Evolutionary conservation across 2,329 filamentous ascomycete genomes (phyloP), one percentile per base, ranked within the genome.

Genomic region (Xylaria sp.): DNA sequence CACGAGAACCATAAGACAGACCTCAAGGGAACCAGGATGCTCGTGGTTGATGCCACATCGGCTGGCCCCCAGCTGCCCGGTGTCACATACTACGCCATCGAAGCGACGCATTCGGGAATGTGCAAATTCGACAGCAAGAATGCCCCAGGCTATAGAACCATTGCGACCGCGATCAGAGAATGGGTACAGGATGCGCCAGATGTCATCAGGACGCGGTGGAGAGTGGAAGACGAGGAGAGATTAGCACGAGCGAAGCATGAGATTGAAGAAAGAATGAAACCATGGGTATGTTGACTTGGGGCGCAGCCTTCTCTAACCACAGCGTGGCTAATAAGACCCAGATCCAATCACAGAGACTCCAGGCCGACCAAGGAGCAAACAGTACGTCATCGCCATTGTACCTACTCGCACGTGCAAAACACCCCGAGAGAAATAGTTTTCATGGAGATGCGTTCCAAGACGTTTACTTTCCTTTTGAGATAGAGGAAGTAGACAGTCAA

Each of bases 1-100:
- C 91, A 93, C 63, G 92, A 94, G 76, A 90, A 89, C 53, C 87
- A 90, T 72, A 90, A 90, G 69, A 92, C 90, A 0, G 88, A 93
- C 70, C 74, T 93, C 41, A 90, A 87, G 72, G 88, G 87, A 2
- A 88, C 88, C 0, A 89, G 81, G 74, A 75, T 85, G 61, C 80
- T 92, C 67, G 86, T 94, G 43, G 92, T 94, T 2, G 90, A 93
- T 66, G 84, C 91, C 62, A 83, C 82, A 55, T 93, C 91, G 0
- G 92, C 92, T 1, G 87, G 89, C 20, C 92, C 91, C 0, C 86
- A 88, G 63, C 81, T 92, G 15, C 89, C 90, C 6, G 90, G 90
- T 36, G 90, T 92, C 0, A 89, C 87, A 48, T 90, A 91, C 71
- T 92, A 90, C 78, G 90, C 90, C n/a, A 91, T 83, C 23, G 76